These are phyloP conservation scores for Crithidia brevicula DNA, from an alignment of 208 protist species.

Conservation along the genomic window DNA sequence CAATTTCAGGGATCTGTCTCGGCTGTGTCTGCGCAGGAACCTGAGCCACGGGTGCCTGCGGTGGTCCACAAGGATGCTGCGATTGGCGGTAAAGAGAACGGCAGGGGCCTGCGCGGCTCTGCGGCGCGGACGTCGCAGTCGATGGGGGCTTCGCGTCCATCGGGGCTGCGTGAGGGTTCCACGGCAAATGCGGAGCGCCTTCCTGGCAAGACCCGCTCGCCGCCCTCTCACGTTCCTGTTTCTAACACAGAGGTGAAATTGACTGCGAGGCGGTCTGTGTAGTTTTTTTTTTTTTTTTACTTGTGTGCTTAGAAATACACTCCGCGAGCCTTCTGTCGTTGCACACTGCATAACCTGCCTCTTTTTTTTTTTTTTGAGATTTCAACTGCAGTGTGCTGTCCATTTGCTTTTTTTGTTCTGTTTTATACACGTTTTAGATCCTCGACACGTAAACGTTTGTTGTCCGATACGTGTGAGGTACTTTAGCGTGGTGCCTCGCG, in stretches of 20 bases:
- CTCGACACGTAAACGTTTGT: too few relatives aligned
- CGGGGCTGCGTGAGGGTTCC: slow-evolving; percentile 19
- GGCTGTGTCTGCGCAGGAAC: slow-evolving; percentile 6
- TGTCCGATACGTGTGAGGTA: too few relatives aligned
- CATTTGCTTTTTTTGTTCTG: too few relatives aligned
- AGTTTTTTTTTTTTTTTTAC: background rate
- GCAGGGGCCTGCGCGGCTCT: background rate
- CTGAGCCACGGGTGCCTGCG: slow-evolving; percentile 10
- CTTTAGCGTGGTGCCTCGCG: too few relatives aligned
- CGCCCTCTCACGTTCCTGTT: too few relatives aligned
- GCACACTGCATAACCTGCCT: background rate
- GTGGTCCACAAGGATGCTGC: background rate
- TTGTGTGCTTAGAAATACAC: background rate
- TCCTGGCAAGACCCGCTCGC: slow-evolving; percentile 21
- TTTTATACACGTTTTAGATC: too few relatives aligned
- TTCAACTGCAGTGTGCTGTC: background rate
- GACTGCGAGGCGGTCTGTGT: too few relatives aligned
- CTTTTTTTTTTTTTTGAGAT: background rate
- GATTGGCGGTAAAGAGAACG: slow-evolving; percentile 23
- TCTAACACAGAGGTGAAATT: too few relatives aligned
- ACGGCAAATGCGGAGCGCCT: slow-evolving; percentile 9
- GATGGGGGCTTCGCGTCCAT: background rate
- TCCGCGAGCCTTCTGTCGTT: background rate
- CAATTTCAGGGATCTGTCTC: slow-evolving; percentile 15
- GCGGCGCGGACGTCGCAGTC: slow-evolving; percentile 6